These are phyloP conservation scores for Phlebiopsis gigantea DNA, from an alignment of 768 basidiomycete species.

Conservation along the genomic window DNA sequence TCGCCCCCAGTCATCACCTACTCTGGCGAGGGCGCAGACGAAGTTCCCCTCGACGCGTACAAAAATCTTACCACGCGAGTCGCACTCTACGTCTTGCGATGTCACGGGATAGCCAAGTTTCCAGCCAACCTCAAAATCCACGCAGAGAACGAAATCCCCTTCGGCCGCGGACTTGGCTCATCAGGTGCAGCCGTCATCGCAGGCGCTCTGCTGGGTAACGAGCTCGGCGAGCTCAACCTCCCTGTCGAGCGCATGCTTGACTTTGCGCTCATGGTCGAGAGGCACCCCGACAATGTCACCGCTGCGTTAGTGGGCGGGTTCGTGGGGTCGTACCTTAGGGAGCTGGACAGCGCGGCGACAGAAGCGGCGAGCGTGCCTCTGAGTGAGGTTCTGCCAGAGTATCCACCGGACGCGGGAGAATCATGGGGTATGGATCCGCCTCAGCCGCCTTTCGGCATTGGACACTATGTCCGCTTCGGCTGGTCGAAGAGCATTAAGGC, in stretches of 20 bases:
- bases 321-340: constrained; percentile 91
- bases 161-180: constrained; percentile 94
- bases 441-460: constrained; percentile 82
- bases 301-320: constrained; percentile 96
- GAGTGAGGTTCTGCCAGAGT: constrained; percentile 94
- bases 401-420: constrained; percentile 86
- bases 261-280: constrained; percentile 97
- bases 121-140: constrained; percentile 73
- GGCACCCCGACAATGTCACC: constrained; percentile 98
- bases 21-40: constrained; percentile 82
- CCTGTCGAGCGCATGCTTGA: constrained; percentile 75
- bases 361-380: constrained; percentile 87
- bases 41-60: constrained; percentile 92
- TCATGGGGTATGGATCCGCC: constrained; percentile 91
- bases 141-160: constrained; percentile 90
- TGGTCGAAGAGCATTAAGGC: constrained; percentile 87
- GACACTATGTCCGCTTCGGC: constrained; percentile 86
- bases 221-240: constrained; percentile 72
- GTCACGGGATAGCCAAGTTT: constrained; percentile 68
- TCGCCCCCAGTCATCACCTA: constrained; percentile 64
- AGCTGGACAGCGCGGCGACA: constrained; percentile 76
- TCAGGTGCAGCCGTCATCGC: constrained; percentile 99
- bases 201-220: constrained; percentile 85
- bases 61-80: constrained; percentile 97
- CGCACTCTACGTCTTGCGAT: constrained; percentile 95